These are phyloP conservation scores for Amphicarpaea edgeworthii DNA, from an alignment of 306 rosid genomes.

Conservation along the genomic window DNA sequence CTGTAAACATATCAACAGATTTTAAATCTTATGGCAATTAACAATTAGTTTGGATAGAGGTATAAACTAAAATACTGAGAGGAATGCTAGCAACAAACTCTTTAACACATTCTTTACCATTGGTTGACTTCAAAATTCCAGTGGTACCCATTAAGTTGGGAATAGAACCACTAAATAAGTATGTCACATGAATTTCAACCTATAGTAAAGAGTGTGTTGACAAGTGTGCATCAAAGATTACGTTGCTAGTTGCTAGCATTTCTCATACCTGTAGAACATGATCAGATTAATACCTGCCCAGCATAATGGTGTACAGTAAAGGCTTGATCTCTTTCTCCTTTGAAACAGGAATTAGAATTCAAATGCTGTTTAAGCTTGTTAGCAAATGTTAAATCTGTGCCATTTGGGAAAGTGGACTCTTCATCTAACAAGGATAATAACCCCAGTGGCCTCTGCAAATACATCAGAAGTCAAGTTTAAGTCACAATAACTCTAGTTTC, in stretches of 20 bases:
- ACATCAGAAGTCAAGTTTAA: slow-evolving; percentile 33
- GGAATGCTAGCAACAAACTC: background rate
- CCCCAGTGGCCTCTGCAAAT: slow-evolving; percentile 78
- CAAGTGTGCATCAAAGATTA: background rate
- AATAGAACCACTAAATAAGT: background rate
- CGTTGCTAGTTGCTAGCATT: background rate
- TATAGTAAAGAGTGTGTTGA: background rate
- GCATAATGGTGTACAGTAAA: slow-evolving; percentile 91
- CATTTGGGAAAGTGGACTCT: slow-evolving; percentile 98
- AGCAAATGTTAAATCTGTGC: slow-evolving; percentile 91
- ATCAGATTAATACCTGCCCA: slow-evolving; percentile 81
- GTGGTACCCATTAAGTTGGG: background rate
- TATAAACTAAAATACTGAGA: background rate
- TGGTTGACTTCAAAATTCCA: background rate
- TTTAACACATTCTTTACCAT: background rate
- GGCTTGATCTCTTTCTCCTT: slow-evolving; percentile 90
- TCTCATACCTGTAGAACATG: slow-evolving; percentile 17
- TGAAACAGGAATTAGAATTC: slow-evolving; percentile 74
- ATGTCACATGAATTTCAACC: background rate
- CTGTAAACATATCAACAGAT: slow-evolving; percentile 5
- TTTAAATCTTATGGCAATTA: background rate
- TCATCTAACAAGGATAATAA: slow-evolving; percentile 90
- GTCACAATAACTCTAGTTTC: background rate
- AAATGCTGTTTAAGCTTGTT: slow-evolving; percentile 96
- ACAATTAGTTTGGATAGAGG: slow-evolving; percentile 18